Base-by-base conservation (phyloP, 768 basidiomycete species). In the Serpula lacrymans region DNA sequence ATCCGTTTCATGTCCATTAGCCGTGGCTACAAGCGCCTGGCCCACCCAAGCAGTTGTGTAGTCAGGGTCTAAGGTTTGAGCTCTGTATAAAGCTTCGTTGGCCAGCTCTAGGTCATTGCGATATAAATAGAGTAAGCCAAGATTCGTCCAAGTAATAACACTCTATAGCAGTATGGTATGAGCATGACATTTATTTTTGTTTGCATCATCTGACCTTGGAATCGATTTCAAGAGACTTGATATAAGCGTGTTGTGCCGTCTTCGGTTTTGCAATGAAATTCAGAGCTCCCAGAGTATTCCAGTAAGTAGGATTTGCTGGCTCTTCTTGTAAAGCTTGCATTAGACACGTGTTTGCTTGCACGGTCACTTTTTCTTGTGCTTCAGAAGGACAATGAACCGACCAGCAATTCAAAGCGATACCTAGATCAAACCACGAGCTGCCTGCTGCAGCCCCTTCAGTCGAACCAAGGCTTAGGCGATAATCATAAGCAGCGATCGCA, bases 41-140 rank as follows among this genome's bases (percentile, higher is more conserved):
- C 92, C 96, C 16, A 95, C 71, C 96, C 96, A 99, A 6, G 92
- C 84, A 16, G 82, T 54, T 1, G 85, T 74, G 63, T 83, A 85
- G 54, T 98, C 95, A 6, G 95, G 90, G 66, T 98, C 93, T 31
- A 93, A 72, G 13, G 85, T 82, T 59, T 97, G 96, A 8, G 94
- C 91, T 42, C 82, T 82, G 53, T 82, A 74, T 50, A 99, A 80
- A 1, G 88, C 84, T 53, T 93, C 82, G 49, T 84, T 85, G 1
- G 95, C 90, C 23, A 98, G 68, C 36, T 91, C 86, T 2, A 72
- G 51, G 61, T 98, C 95, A 16, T 72, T 70, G 49, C 94, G 72
- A 41, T 85, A 67, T 18, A 93, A 70, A 62, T 90, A 98, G 28
- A 99, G 68, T 24, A 97, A 66, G 2, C 94, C 96, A 6, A 98